Conservation (phyloP, 352 stramenopile species). For the Phytophthora aleatoria region DNA sequence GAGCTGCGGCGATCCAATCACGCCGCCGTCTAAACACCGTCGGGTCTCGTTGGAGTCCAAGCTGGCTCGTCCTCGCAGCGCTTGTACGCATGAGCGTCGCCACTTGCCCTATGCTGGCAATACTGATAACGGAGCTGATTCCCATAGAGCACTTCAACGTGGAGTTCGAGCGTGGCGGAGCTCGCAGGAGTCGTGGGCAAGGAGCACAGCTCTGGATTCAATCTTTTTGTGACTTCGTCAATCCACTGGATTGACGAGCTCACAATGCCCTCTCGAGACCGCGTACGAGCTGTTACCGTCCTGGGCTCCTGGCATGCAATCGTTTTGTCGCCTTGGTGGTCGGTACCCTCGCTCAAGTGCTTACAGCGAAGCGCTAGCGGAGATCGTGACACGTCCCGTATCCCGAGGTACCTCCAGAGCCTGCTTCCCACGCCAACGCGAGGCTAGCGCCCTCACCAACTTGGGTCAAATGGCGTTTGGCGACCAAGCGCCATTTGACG, state of each 20-base stretch:
- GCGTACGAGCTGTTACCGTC: not conserved
- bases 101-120: conserved; percentile 20
- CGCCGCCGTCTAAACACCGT: conserved; percentile 22
- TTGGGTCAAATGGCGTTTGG: too few species aligned
- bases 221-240: too few species aligned
- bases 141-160: conserved; percentile 23
- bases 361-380: conserved; percentile 23
- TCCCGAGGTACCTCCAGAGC: conserved; percentile 30
- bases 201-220: too few species aligned
- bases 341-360: conserved; percentile 20
- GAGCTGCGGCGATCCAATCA: conserved; percentile 18
- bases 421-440: conserved; percentile 11
- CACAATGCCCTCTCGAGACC: not conserved
- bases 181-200: not conserved
- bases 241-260: not conserved
- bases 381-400: conserved; percentile 25
- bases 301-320: conserved; percentile 9
- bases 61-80: conserved; percentile 10
- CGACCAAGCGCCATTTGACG: conserved; percentile 13
- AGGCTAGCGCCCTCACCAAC: not conserved
- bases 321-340: conserved; percentile 20
- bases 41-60: not conserved
- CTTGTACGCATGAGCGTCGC: conserved; percentile 9
- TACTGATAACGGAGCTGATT: conserved; percentile 12
- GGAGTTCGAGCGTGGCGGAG: conserved; percentile 7